Base-by-base conservation (phyloP, 305 asterid species). In the Solanum chacoense region DNA sequence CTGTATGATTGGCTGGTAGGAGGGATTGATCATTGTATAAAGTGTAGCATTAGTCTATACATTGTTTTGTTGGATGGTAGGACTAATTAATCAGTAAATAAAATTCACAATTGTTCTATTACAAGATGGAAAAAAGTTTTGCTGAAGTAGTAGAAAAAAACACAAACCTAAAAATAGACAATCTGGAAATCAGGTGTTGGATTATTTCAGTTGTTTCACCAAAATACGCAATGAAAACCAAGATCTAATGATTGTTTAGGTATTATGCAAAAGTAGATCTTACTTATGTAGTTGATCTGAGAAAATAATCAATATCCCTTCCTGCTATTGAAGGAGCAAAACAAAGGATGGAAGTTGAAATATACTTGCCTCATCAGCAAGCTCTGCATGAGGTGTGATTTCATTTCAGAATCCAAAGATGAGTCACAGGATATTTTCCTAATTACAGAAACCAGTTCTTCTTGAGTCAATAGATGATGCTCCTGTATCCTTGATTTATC, bases 391-490 rank as follows among this genome's bases (percentile, higher is more conserved):
- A 96, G 88, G 87, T 90, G 89, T 24, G 98, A 91, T 90, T 95
- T 95, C 90, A 92, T 91, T 86, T 90, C 91, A 85, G 91, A 84
- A 90, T 94, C 98, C 92, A 96, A 89, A 90, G 92, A 91, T 28
- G 96, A 87, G 90, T 96, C 98, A 86, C 98, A 92, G 38, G 98
- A 95, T 72, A 96, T 94, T 93, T 93, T 93, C 92, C 93, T 93
- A 90, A 95, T 94, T 84, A 95, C 91, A 88, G 93, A 92, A 93
- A 94, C 98, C 86, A 96, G 93, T 89, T 95, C 96, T 88, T 94
- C 95, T 93, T 95, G 98, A 87, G 87, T 91, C 88, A 93, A 59
- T 69, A 91, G 91, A 79, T 94, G 93, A 85, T 94, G 93, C 86
- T 92, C 96, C 87, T 89, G 89, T 89, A 90, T 87, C 90, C 90